Evolutionary conservation across 306 rosid species (phyloP), one percentile per base, ranked within the genome.

Genomic region (Cucurbita argyrosperma): DNA sequence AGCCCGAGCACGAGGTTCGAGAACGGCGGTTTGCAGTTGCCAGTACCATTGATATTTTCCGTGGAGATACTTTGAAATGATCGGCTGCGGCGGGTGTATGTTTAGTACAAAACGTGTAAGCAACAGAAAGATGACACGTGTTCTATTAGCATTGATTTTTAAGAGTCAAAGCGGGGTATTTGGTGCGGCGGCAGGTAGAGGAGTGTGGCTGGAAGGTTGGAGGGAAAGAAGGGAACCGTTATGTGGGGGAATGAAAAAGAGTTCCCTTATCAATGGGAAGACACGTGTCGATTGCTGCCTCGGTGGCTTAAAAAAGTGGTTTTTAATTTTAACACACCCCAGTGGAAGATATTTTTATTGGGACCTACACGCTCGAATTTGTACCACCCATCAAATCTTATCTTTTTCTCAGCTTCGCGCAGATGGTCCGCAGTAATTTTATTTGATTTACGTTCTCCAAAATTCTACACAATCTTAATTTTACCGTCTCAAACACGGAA

Each of bases 141-240:
- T 13, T 8, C 0, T 4, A 1, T 2, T 5, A 4, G 53, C 5
- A 2, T 6, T 9, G 10, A 3, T 65, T 45, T 9, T 30, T 4
- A 1, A 0, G 1, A 8, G 26, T 16, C 21, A 60, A 40, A 65
- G 37, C 23, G 35, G 38, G 14, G n/a, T 6, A 3, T 0, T 7
- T 1, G 43, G 58, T 14, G 74, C 30, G 57, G 43, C 6, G 14
- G 19, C 14, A 47, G 42, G 74, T 47, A 69, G 74, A 8, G 1
- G 74, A 49, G 49, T 14, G 57, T 0, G 74, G 58, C 58, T 4
- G 11, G 26, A 6, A 23, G 0, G 1, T 5, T 46, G 19, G 72
- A 66, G 72, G 40, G 74, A 23, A 69, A 49, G 74, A 26, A 69
- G 58, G 58, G 19, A 21, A 45, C 53, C 55, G 56, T 69, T 49